phyloP scores from a whole-genome alignment of 1,284 basidiomycete genomes.

The Gymnopus androsaceus region DNA sequence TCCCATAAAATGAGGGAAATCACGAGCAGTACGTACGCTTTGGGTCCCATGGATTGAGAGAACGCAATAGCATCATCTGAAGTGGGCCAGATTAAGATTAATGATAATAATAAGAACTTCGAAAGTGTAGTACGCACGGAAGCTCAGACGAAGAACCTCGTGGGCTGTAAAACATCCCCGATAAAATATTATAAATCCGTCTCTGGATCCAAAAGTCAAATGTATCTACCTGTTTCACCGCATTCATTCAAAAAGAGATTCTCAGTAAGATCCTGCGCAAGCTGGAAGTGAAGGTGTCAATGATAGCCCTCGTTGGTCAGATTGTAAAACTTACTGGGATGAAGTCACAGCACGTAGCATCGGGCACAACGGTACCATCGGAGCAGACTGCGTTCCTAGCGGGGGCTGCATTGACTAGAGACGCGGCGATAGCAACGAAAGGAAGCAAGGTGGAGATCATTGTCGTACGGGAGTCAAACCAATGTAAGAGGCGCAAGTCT shows the following conservation, averaged over 20 bases:
- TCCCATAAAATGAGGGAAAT: not conserved
- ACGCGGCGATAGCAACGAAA: constrained; percentile 2
- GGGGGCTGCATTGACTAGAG: constrained; percentile 11
- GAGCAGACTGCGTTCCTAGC: constrained; percentile 10
- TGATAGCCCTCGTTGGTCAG: not conserved
- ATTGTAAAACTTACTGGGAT: constrained; percentile 13
- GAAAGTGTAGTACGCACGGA: constrained; percentile 15
- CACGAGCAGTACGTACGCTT: constrained; percentile 4
- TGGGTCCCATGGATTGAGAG: constrained; percentile 7
- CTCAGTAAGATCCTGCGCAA: constrained; percentile 14
- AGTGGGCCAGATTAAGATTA: not conserved
- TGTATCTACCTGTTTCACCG: constrained; percentile 11
- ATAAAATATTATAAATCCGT: not conserved
- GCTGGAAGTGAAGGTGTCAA: constrained; percentile 7
- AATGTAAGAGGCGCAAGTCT: too few species aligned
- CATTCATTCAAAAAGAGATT: constrained; percentile 18
- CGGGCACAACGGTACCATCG: constrained; percentile 15
- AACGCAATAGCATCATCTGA: constrained; percentile 14
- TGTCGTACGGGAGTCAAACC: too few species aligned
- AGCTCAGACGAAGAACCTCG: constrained; percentile 17
- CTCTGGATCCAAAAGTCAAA: not conserved
- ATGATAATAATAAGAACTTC: not conserved
- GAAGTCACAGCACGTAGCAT: constrained; percentile 17
- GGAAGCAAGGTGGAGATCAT: constrained; percentile 14
- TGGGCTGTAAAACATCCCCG: too few species aligned